Conservation (phyloP, 257 asterid species). For the Nicotiana tabacum region DNA sequence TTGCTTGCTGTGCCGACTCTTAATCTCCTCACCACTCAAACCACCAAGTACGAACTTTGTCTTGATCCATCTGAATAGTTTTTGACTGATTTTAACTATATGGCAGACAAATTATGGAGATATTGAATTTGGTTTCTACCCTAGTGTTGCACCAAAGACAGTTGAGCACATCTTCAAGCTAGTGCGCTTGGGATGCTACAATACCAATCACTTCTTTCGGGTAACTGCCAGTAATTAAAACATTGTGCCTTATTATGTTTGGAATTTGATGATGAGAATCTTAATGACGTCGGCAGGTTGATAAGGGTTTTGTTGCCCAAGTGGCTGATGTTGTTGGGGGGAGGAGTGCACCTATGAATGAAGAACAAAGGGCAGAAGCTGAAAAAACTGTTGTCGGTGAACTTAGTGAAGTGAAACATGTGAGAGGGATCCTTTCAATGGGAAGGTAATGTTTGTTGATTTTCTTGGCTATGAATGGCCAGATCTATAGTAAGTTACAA, state of each 20-base stretch:
- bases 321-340: slow-evolving; percentile 96
- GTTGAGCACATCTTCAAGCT: slow-evolving; percentile 94
- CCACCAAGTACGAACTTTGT: not conserved
- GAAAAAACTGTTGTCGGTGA: slow-evolving; percentile 78
- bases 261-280: slow-evolving; percentile 15
- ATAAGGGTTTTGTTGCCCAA: slow-evolving; percentile 96
- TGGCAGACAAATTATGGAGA: slow-evolving; percentile 65
- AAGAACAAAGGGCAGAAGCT: slow-evolving; percentile 64
- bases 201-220: slow-evolving; percentile 94
- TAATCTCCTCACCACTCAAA: not conserved
- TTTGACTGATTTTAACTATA: not conserved
- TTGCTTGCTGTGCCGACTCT: not conserved
- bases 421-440: slow-evolving; percentile 96
- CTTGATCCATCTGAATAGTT: not conserved
- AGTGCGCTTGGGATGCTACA: slow-evolving; percentile 80
- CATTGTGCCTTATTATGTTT: not conserved
- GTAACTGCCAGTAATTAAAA: slow-evolving; percentile 30
- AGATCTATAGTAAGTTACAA: not conserved
- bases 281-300: slow-evolving; percentile 50
- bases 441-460: slow-evolving; percentile 60
- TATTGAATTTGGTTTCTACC: slow-evolving; percentile 71
- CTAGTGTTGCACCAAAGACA: slow-evolving; percentile 77
- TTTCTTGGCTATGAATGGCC: not conserved
- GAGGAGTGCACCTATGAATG: slow-evolving; percentile 91
- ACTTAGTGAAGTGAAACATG: slow-evolving; percentile 89